Conservation (phyloP, 805 yeast genomes). For the Starmerella apis region DNA sequence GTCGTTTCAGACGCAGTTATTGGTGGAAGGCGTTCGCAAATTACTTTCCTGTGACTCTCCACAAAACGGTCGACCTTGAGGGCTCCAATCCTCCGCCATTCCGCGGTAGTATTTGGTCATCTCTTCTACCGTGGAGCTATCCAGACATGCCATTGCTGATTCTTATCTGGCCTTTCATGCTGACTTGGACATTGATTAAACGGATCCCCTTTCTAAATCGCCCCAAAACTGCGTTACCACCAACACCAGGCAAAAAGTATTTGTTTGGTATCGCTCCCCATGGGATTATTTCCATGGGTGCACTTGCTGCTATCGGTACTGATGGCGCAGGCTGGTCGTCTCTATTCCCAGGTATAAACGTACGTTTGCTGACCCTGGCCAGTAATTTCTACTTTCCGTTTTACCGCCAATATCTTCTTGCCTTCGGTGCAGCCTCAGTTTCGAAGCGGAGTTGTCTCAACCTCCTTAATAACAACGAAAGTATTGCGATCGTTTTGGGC, state of each 20-base stretch:
- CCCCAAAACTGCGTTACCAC: slow-evolving; percentile 5
- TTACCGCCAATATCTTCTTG: slow-evolving; percentile 72
- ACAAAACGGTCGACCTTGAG: slow-evolving; percentile 54
- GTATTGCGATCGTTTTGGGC: slow-evolving; percentile 85
- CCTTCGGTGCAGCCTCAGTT: slow-evolving; percentile 78
- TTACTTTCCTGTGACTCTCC: slow-evolving; percentile 70
- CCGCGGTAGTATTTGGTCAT: neutral
- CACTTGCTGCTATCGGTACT: slow-evolving; percentile 71
- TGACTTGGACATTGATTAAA: slow-evolving; percentile 33
- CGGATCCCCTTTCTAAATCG: slow-evolving; percentile 31
- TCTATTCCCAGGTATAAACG: slow-evolving; percentile 73
- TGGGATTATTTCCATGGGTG: slow-evolving; percentile 89
- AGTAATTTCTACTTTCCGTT: slow-evolving; percentile 82
- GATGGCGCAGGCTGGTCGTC: slow-evolving; percentile 64
- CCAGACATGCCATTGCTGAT: slow-evolving; percentile 10
- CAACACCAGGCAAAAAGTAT: slow-evolving; percentile 40
- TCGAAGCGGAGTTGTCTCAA: slow-evolving; percentile 59
- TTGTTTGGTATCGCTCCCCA: slow-evolving; percentile 94
- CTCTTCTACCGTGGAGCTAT: slow-evolving; percentile 12
- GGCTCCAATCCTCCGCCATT: slow-evolving; percentile 48
- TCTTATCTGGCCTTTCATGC: slow-evolving; percentile 18
- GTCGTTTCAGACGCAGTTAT: slow-evolving; percentile 44
- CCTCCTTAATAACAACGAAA: slow-evolving; percentile 52
- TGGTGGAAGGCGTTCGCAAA: slow-evolving; percentile 63
- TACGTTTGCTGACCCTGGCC: slow-evolving; percentile 66